These are phyloP conservation scores for Globisporangium uncinulatum DNA, from an alignment of 352 stramenopile species.

Conservation along the genomic window DNA sequence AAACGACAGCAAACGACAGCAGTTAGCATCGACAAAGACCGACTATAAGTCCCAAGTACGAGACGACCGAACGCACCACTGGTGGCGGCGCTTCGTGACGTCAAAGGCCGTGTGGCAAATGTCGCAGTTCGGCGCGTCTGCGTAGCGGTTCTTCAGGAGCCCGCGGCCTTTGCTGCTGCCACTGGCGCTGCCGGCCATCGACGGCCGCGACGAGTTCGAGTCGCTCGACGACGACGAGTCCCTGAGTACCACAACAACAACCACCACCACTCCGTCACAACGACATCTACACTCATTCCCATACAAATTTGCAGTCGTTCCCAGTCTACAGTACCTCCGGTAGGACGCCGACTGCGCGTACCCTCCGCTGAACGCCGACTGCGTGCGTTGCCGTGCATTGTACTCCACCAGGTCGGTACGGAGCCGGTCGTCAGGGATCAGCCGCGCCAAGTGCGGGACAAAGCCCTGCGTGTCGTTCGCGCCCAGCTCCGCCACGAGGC, in stretches of 20 bases:
- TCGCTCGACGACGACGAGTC: constrained; percentile 36
- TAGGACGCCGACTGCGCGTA: constrained; percentile 31
- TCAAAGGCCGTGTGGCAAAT: constrained; percentile 55
- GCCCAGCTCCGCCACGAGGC: constrained; percentile 58
- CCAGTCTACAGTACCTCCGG: constrained; percentile 9
- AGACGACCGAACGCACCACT: constrained; percentile 24
- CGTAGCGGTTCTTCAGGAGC: constrained; percentile 61
- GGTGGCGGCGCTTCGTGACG: constrained; percentile 49
- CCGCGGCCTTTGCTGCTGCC: constrained; percentile 25
- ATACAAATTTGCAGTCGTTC: constrained; percentile 24
- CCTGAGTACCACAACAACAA: neutral
- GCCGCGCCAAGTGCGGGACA: constrained; percentile 64
- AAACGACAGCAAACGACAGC: constrained; percentile 30
- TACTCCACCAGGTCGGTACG: constrained; percentile 68
- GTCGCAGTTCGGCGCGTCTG: constrained; percentile 53
- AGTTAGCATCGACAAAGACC: too few relatives aligned
- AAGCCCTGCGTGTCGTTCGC: constrained; percentile 71
- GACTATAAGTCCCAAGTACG: too few relatives aligned
- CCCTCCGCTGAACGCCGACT: neutral
- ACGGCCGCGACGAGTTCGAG: constrained; percentile 17
- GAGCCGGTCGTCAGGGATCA: constrained; percentile 76
- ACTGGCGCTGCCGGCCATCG: constrained; percentile 3
- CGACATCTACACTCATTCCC: neutral
- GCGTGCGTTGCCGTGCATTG: constrained; percentile 27
- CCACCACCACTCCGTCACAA: neutral